Evolutionary conservation across 2,329 filamentous ascomycete species (phyloP), one percentile per base, ranked within the genome.

Genomic region (Fusarium equiseti): DNA sequence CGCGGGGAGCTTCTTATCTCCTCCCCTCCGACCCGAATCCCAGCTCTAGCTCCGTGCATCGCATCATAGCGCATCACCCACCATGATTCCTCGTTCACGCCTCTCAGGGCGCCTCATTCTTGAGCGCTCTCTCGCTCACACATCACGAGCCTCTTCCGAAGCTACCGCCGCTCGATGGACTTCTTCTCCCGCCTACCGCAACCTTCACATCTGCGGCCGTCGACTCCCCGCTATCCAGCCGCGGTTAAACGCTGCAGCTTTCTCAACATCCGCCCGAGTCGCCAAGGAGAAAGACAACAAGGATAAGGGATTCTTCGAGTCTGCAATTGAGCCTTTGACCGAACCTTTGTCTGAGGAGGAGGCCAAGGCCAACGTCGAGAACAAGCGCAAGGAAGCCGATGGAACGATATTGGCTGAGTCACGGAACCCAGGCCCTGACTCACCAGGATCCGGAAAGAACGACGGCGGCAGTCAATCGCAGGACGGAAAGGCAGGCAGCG

Each of bases 401-500:
- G 83, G 85, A 63, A 82, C 83, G 38, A 83, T 87, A 31, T 81
- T 84, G 46, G 82, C 80, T 67, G 84, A 85, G 72, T 80, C 82
- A 44, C 85, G 84, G 66, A 79, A 76, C 29, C 79, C 81, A 29
- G 79, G 77, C 48, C 78, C 82, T 13, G 82, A 86, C 77, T 66
- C 80, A 77, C 54, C 76, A 55, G 79, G 85, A 4, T 82, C 87
- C 31, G 79, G 84, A 27, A 86, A 86, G 73, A 80, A 81, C 35
- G 82, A 82, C 49, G 81, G 76, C 70, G 80, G 62, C 54, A 74
- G 44, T 40, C 72, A 81, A 61, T 66, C 75, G 5, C 79, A 75
- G 79, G 89, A 92, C 76, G 86, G 84, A 54, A 89, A 88, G 74
- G 84, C 83, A 10, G 80, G 78, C 18, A 88, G 88, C 74, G 85